Evolutionary conservation across 768 basidiomycete genomes (phyloP).

Genomic region (Psilocybe tampanensis): DNA sequence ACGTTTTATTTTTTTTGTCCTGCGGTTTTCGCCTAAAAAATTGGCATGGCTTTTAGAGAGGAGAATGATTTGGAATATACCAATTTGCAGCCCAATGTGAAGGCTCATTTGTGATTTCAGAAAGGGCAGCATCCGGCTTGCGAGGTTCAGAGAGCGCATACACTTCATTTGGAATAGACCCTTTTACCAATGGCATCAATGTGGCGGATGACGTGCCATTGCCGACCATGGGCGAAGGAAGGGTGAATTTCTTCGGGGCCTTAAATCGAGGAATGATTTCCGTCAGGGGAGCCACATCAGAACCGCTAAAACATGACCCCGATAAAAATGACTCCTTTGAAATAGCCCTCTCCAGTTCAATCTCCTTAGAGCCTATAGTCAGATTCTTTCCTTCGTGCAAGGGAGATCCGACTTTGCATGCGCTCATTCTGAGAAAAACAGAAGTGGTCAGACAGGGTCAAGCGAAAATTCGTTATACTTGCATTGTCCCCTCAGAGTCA

Average conservation of each 20-base stretch:
- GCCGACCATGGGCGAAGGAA: slow-evolving; percentile 13
- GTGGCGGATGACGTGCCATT: background rate
- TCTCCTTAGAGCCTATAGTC: slow-evolving; percentile 54
- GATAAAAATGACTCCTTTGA: slow-evolving; percentile 59
- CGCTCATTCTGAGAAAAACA: slow-evolving; percentile 42
- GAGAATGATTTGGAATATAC: slow-evolving; percentile 23
- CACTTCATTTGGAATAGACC: background rate
- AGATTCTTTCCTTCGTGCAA: slow-evolving; percentile 41
- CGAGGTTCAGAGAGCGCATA: background rate
- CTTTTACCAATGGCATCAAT: background rate
- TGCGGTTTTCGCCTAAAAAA: slow-evolving; percentile 68
- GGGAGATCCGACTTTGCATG: slow-evolving; percentile 47
- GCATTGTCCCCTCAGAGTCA: slow-evolving; percentile 69
- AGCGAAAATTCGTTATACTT: background rate
- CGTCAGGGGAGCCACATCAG: background rate
- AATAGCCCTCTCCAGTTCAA: slow-evolving; percentile 65
- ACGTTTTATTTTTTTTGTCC: slow-evolving; percentile 78
- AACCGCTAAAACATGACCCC: slow-evolving; percentile 59
- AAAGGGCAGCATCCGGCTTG: background rate
- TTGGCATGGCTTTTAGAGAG: slow-evolving; percentile 1
- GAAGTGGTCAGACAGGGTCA: slow-evolving; percentile 1
- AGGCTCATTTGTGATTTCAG: slow-evolving; percentile 22
- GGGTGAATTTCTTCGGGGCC: slow-evolving; percentile 27
- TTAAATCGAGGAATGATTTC: background rate
- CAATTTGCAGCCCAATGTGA: slow-evolving; percentile 74